phyloP scores from a whole-genome alignment of 2,329 filamentous ascomycete genomes.

The Amylocarpus encephaloides region DNA sequence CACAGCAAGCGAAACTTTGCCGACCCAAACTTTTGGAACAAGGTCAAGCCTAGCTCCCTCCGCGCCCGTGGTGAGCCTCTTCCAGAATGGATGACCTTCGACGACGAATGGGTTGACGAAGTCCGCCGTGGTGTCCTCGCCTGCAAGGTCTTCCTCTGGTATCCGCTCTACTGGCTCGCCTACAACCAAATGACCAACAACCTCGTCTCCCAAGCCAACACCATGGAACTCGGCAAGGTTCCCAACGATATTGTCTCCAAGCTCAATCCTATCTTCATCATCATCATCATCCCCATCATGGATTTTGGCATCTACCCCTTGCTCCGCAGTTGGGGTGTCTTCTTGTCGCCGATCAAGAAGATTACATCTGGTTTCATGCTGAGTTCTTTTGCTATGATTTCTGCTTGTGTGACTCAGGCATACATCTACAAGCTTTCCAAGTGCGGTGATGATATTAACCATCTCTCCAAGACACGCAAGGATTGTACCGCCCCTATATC shows the following conservation, averaged over 20 bases:
- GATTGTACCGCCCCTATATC: constrained; percentile 37
- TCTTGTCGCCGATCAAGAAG: constrained; percentile 52
- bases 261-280: constrained; percentile 53
- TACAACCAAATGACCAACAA: constrained; percentile 59
- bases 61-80: constrained; percentile 47
- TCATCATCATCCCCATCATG: constrained; percentile 50
- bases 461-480: constrained; percentile 33
- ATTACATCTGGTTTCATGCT: constrained; percentile 53
- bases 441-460: constrained; percentile 43
- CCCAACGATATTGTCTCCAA: constrained; percentile 57
- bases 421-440: constrained; percentile 50
- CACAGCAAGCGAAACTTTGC: constrained; percentile 45
- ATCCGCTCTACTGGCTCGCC: constrained; percentile 49
- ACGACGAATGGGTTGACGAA: constrained; percentile 71
- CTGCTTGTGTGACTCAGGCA: constrained; percentile 50
- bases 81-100: constrained; percentile 71
- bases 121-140: constrained; percentile 50
- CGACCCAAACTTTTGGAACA: constrained; percentile 50
- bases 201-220: constrained; percentile 54
- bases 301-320: constrained; percentile 50
- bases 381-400: constrained; percentile 46
- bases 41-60: constrained; percentile 49
- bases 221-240: constrained; percentile 45
- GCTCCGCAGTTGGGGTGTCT: constrained; percentile 44
- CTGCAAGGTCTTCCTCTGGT: constrained; percentile 65